Base-by-base conservation (phyloP, 495 filamentous ascomycete species). In the Thermochaetoides thermophila region DNA sequence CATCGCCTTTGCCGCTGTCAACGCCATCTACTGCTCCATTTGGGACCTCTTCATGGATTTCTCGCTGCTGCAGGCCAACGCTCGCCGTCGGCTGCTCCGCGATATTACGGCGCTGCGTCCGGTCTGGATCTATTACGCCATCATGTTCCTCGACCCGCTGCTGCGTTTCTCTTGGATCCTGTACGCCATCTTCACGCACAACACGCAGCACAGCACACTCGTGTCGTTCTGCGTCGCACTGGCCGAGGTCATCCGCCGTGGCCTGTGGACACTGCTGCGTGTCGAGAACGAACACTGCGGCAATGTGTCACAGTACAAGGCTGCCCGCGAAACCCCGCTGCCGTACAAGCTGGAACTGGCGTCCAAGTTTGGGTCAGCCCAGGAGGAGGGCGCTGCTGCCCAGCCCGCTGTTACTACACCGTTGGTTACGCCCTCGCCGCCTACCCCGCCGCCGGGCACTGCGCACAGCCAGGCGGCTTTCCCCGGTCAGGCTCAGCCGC, bases 31-130 rank as follows among this genome's bases (percentile, higher is more conserved):
- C 50, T 76, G 67, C 50, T 81, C 76, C 1, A 65, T 93, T n/a
- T 97, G 89, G 89, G 89, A 97, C 45, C 46, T 97, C n/a, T 71
- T 78, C 36, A 93, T 95, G 81, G 89, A 97, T 56, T 96, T 86
- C 76, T 85, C 71, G 26, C 62, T 95, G 11, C 66, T 82, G 7
- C 83, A 93, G 42, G 69, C 78, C 1, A 73, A 81, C 31, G 68
- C 81, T 3, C 60, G 65, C 23, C 64, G 78, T 34, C 68, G 63
- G 1, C 73, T 84, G 31, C 69, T 97, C 12, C 74, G 89, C n/a
- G 68, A 81, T 25, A 72, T 74, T n/a, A 67, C 85, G 0, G 84
- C 76, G 1, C 80, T 82, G 52, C 84, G 84, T 41, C 61, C 59
- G 5, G 60, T 68, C 3, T 86, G 78, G 75, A 56, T 76, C 5